Base-by-base conservation (phyloP, 225 moss, liverwort and hornwort genomes). In the Rhytidiadelphus loreus region DNA sequence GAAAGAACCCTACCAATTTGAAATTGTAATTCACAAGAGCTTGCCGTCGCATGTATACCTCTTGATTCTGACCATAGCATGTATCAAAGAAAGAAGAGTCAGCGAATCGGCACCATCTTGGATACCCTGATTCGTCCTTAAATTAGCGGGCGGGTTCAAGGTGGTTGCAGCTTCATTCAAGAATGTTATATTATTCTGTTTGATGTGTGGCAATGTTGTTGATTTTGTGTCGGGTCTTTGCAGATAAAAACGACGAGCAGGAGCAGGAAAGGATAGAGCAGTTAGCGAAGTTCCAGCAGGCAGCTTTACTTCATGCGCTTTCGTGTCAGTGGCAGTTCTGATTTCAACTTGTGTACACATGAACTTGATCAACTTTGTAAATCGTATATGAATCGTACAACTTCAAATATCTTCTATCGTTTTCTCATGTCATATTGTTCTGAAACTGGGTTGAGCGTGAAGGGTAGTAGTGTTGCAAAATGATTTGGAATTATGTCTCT, bases 301-400 rank as follows among this genome's bases (percentile, higher is more conserved):
- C 94, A 78, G 97, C 97, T 83, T 91, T 98, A 82, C 88, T 93
- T n/a, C 98, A 98, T 91, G 97, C 98, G 23, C 92, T 98, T 90
- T 96, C 97, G 33, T 98, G 98, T 98, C 69, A 94, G 96, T 93
- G 53, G 15, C 84, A 77, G n/a, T 72, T 82, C 64, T 58, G 39
- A 66, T 59, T 66, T 65, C 57, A 39, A 53, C 57, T 89, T 81
- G 44, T 82, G 66, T 83, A 70, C 33, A 74, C 76, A 37, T 53
- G 60, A 56, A 59, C 33, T 74, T 59, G 64, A 60, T 79, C 21
- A 61, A 33, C 57, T 80, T 43, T 64, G 21, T 65, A 39, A 80
- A 80, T 80, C 59, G 28, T 80, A 19, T 11, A 79, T 8, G 12
- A 58, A 28, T 29, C 19, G 12, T 58, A 58, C 20, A 43, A 46